Conservation (phyloP, 225 moss, liverwort and hornwort genomes). For the Ulota crispa region DNA sequence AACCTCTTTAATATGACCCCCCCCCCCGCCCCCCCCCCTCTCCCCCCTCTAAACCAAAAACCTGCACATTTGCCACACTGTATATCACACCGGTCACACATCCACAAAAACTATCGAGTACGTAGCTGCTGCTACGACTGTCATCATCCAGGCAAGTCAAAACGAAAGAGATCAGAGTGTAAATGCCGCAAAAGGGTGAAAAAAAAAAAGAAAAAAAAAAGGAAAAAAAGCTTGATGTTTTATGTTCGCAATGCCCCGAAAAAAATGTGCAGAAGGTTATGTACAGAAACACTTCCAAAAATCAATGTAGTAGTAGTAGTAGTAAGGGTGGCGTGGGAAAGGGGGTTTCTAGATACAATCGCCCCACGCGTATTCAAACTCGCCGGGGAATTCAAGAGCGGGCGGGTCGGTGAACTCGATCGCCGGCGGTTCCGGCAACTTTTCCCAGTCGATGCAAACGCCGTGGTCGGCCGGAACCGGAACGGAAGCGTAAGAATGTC, state of each 20-base stretch:
- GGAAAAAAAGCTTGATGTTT: not conserved
- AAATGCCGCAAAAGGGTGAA: not conserved
- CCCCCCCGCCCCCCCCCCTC: too few species aligned
- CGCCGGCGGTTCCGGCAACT: constrained; percentile 49
- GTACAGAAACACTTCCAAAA: constrained; percentile 3
- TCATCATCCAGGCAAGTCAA: not conserved
- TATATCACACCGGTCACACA: not conserved
- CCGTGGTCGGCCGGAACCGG: not conserved
- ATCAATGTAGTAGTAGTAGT: not conserved
- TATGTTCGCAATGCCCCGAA: not conserved
- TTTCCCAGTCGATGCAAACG: constrained; percentile 38
- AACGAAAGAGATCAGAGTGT: not conserved
- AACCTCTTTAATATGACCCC: not conserved
- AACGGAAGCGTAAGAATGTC: constrained; percentile 3
- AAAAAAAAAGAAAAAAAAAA: not conserved
- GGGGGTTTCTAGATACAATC: constrained; percentile 22
- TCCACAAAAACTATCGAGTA: not conserved
- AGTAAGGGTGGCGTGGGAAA: not conserved
- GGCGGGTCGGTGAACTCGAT: constrained; percentile 43
- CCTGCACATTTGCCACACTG: not conserved
- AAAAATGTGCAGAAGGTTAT: not conserved
- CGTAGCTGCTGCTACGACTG: not conserved
- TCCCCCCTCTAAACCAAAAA: not conserved
- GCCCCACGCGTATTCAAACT: constrained; percentile 41
- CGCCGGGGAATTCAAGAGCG: constrained; percentile 30